phyloP scores from a whole-genome alignment of 768 basidiomycete genomes.

The Rhizopogon vesiculosus region DNA sequence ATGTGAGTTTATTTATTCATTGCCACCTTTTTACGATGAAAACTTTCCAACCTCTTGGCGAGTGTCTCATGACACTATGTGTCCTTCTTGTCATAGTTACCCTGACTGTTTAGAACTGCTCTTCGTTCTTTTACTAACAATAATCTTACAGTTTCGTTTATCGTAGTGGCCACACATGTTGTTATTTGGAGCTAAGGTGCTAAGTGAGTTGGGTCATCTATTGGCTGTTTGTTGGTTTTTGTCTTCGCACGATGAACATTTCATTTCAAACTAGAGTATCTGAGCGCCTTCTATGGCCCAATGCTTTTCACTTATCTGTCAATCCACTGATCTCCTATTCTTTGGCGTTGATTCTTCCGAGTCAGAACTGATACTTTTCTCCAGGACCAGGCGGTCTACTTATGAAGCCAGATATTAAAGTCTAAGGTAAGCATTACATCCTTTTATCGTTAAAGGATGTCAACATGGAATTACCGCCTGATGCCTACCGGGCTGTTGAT shows the following conservation, averaged over 20 bases:
- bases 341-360: background rate
- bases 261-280: constrained; percentile 91
- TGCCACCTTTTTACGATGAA: constrained; percentile 43
- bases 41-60: constrained; percentile 37
- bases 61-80: constrained; percentile 54
- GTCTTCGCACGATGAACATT: constrained; percentile 47
- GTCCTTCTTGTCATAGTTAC: constrained; percentile 85
- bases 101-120: constrained; percentile 55
- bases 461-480: constrained; percentile 88
- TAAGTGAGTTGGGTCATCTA: constrained; percentile 12
- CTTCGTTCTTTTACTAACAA: constrained; percentile 6
- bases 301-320: constrained; percentile 67
- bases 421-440: background rate
- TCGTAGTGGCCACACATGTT: background rate
- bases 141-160: constrained; percentile 1
- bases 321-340: constrained; percentile 52
- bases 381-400: background rate
- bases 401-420: background rate
- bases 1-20: background rate
- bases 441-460: constrained; percentile 41
- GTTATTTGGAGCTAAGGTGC: background rate
- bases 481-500: constrained; percentile 48
- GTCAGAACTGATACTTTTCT: background rate
- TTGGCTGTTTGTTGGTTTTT: constrained; percentile 6
- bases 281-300: constrained; percentile 60